Evolutionary conservation across 768 basidiomycete genomes (phyloP), one percentile per base, ranked within the genome.

Genomic region (Epithele typhae): DNA sequence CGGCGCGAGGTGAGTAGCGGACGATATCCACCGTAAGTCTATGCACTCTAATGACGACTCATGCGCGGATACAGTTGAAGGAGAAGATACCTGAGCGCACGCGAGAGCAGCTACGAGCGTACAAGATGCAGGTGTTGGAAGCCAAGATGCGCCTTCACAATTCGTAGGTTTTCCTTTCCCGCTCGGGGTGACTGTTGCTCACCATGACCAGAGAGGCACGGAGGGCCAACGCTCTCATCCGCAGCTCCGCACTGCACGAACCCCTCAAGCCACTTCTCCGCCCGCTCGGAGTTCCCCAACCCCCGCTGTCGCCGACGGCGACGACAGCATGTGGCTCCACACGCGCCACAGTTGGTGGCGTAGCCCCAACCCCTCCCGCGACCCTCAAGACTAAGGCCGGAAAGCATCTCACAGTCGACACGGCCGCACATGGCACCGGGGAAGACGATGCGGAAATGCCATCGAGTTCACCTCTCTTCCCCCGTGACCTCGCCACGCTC

Each of bases 251-350:
- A 19, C 63, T 68, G 35, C 55, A 61, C n/a, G 72, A 69, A 15
- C 72, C 72, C 10, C 63, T 79, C 23, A 68, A 73, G 18, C 76
- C 77, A 15, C 71, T 80, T 3, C 62, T 80, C 14, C 72, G 77
- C 0, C 77, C 78, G 1, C 37, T 62, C 75, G 17, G 72, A 72
- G 1, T 39, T 27, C 34, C 42, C 32, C 23, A 9, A 24, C 10
- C 6, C 10, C 9, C 36, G 36, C 10, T 9, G 36, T 30, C 27
- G 7, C 14, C 27, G 8, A 30, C 27, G 12, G 17, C 8, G 15
- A 9, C 35, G 12, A 10, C 15, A 17, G 19, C n/a, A n/a, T n/a
- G 5, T n/a, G 39, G 32, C 5, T 22, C 25, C 8, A 18, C 46
- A 10, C 10, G 10, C 19, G 46, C 0, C 10, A 21, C 25, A 24